Base-by-base conservation (phyloP, 192 early-diverging fungal genomes). In the Linnemannia elongata region DNA sequence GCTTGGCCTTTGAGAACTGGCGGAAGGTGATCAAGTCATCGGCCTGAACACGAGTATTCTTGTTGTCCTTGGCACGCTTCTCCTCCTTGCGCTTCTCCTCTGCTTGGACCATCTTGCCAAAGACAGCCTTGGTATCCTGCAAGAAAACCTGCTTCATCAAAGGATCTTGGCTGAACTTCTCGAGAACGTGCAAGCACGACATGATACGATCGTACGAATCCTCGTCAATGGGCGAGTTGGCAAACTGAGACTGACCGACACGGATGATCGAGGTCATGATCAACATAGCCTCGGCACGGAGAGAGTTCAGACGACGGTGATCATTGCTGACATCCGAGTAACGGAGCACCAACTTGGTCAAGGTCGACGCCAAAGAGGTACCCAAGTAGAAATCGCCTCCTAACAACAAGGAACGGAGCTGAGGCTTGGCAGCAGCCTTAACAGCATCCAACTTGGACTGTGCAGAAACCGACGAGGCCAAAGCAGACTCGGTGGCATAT, bases 261-360 rank as follows among this genome's bases (percentile, higher is more conserved):
- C 97, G 94, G 74, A 99, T 94, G 47, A 99, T 95, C 78, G 96
- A 95, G 4, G 98, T 97, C 96, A 99, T 97, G 75, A 99, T 99
- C 82, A 99, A 91, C 97, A 99, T 98, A 10, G 96, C 96, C 88
- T 99, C 98, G n/a, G 97, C 95, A n/a, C 94, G 94, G 68, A 96
- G 93, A 38, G 95, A 91, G 88, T 99, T 99, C 45, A 92, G 87
- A 60, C 87, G 85, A 54, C 84, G 80, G 10, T 82, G 70, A 73
- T 93, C 90, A 70, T 94, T 88, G 9, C 88, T 88, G 15, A 91
- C 44, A 54, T 91, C 91, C 33, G 90, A 85, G 84, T 94, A 96
- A 42, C 97, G 95, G 75, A 99, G 89, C 3, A 96, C 95, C 66
- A 99, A 88, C 89, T 99, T 99, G 39, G 96, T 96, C 74, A 99